These are phyloP conservation scores for Chaetoceros muelleri DNA, from an alignment of 108 stramenopile genomes.

Conservation along the genomic window DNA sequence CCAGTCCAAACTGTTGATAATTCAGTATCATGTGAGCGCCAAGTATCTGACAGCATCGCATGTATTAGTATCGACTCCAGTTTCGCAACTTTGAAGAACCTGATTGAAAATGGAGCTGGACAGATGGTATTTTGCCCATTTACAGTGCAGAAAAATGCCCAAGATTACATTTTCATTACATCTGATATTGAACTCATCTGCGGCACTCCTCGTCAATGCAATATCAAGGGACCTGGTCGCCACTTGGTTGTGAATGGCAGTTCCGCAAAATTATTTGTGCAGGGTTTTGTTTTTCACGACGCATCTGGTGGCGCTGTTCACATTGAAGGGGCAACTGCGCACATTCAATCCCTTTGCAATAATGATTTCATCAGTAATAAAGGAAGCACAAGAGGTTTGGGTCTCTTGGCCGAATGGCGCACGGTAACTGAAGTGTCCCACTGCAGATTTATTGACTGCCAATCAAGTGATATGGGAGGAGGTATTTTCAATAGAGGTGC, in stretches of 20 bases:
- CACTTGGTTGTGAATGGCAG: neutral
- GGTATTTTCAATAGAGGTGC: neutral
- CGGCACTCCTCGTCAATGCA: neutral
- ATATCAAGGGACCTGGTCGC: neutral
- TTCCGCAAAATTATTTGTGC: neutral
- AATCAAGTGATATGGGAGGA: neutral
- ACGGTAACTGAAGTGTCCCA: neutral
- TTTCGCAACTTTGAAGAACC: neutral
- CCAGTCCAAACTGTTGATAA: neutral
- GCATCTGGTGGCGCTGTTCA: neutral
- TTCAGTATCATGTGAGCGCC: neutral
- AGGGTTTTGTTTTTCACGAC: neutral
- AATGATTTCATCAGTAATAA: neutral
- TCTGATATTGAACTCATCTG: neutral
- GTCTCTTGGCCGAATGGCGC: neutral
- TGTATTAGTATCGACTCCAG: neutral
- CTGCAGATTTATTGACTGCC: neutral
- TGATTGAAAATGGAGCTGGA: neutral
- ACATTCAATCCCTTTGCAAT: neutral
- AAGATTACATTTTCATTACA: neutral
- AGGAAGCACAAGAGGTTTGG: neutral
- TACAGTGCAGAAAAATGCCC: neutral
- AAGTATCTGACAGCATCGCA: neutral
- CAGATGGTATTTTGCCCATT: neutral
- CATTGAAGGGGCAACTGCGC: neutral